A percentile compares a stretch with the other conserved stretches of the same genome.
phyloP scores from a whole-genome alignment of 2,329 filamentous ascomycete genomes.

The Ascochyta clinopodiicola region DNA sequence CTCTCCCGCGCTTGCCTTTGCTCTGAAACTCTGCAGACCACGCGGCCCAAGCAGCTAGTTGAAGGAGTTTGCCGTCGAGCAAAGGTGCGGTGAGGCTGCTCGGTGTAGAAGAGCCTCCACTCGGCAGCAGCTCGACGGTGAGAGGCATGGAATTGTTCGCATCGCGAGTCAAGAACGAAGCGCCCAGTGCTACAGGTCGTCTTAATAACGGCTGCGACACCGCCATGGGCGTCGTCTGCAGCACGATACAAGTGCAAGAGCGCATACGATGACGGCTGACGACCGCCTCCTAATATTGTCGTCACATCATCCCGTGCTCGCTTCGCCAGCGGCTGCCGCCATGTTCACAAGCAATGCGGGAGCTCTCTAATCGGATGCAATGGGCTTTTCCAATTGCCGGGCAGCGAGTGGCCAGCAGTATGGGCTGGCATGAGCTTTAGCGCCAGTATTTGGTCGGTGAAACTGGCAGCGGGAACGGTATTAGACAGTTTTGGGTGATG shows the following conservation, averaged over 20 bases:
- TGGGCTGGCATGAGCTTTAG: conserved; percentile 2
- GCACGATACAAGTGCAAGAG: conserved; percentile 16
- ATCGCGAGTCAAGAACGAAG: conserved; percentile 24
- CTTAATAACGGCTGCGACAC: conserved; percentile 1
- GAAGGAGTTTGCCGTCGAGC: conserved; percentile 25
- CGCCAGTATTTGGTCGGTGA: conserved; percentile 18
- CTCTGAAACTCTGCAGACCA: conserved; percentile 40
- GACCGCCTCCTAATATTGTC: conserved; percentile 23
- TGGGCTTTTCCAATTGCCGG: conserved; percentile 17
- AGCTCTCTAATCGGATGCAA: conserved; percentile 25
- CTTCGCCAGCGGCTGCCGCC: conserved; percentile 32
- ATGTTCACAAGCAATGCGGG: conserved; percentile 20
- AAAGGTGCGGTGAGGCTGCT: conserved; percentile 34
- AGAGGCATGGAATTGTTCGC: conserved; percentile 3
- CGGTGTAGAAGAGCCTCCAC: conserved; percentile 13
- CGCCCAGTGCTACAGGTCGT: conserved; percentile 1
- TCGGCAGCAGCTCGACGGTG: conserved; percentile 2
- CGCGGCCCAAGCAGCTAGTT: conserved; percentile 30
- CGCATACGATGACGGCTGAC: conserved; percentile 18
- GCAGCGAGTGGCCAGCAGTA: conserved; percentile 17
- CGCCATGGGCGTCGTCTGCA: conserved; percentile 10
- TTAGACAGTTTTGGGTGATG: conserved; percentile 34
- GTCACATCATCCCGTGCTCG: conserved; percentile 27
- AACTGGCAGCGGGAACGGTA: conserved; percentile 22
- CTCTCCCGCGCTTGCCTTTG: conserved; percentile 44